Evolutionary conservation across 2,329 filamentous ascomycete genomes (phyloP).

Genomic region (Aspergillus luchuensis): DNA sequence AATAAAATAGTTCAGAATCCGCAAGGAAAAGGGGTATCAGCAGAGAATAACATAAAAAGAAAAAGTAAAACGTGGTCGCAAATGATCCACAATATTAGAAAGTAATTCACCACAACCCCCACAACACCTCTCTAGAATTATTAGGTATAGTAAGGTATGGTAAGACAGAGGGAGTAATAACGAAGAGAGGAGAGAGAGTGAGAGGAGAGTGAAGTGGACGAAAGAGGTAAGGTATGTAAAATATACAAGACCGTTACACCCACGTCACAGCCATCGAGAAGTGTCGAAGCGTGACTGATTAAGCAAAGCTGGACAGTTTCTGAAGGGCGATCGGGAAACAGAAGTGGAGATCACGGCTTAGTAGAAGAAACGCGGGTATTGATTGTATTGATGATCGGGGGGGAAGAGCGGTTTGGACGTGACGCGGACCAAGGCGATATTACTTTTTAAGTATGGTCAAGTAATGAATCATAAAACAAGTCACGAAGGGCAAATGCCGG

Average conservation of each 20-base stretch:
- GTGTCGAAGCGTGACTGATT: conserved; percentile 1
- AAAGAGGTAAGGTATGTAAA: conserved; percentile 18
- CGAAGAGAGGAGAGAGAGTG: conserved; percentile 15
- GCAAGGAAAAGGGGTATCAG: conserved; percentile 7
- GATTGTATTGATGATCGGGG: background rate
- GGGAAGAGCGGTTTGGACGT: background rate
- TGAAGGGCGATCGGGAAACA: conserved; percentile 8
- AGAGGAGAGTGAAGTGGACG: conserved; percentile 13
- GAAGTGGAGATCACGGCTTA: conserved; percentile 12
- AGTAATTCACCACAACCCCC: background rate
- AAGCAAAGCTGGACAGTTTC: conserved; percentile 5
- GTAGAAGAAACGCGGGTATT: conserved; percentile 15
- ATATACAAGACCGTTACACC: conserved; percentile 23
- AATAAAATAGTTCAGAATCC: background rate
- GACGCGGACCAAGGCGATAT: conserved; percentile 12
- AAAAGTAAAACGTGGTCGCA: conserved; percentile 14
- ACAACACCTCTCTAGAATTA: conserved; percentile 11
- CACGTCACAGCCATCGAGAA: conserved; percentile 26
- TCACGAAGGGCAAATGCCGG: conserved; percentile 1
- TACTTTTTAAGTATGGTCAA: conserved; percentile 11
- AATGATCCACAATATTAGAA: conserved; percentile 2
- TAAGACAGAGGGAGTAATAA: conserved; percentile 10
- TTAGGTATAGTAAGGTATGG: conserved; percentile 13
- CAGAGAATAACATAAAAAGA: conserved; percentile 3
- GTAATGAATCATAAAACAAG: conserved; percentile 13